Conservation (phyloP, 2,329 filamentous ascomycete genomes). For the Botrytis tulipae region DNA sequence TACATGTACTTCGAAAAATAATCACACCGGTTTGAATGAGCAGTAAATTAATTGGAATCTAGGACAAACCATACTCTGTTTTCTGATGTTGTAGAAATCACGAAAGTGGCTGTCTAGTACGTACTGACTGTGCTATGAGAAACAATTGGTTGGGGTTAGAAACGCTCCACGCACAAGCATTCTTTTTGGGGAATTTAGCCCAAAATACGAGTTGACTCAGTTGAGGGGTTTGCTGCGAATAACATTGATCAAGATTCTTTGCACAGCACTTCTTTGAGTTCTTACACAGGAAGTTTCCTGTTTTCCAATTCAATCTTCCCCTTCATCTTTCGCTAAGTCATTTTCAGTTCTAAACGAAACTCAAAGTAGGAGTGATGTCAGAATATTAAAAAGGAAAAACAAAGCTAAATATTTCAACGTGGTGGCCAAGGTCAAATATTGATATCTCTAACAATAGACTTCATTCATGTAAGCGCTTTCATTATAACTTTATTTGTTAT, state of each 20-base stretch:
- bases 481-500: not conserved
- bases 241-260: not conserved
- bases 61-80: not conserved
- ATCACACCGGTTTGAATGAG: not conserved
- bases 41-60: not conserved
- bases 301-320: not conserved
- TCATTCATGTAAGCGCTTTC: not conserved
- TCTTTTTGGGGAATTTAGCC: not conserved
- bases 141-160: not conserved
- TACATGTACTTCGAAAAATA: not conserved
- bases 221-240: not conserved
- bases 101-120: not conserved
- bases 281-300: not conserved
- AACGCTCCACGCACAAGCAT: not conserved
- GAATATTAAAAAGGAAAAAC: not conserved
- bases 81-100: not conserved
- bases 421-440: constrained; percentile 7
- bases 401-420: not conserved
- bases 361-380: not conserved
- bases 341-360: not conserved
- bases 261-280: not conserved
- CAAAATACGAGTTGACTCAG: not conserved
- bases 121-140: not conserved
- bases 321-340: not conserved
- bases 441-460: constrained; percentile 10